A percentile compares a stretch with the other conserved stretches of the same genome.
These are phyloP conservation scores for Zalaria obscura DNA, from an alignment of 2,329 filamentous ascomycete genomes.

Conservation along the genomic window DNA sequence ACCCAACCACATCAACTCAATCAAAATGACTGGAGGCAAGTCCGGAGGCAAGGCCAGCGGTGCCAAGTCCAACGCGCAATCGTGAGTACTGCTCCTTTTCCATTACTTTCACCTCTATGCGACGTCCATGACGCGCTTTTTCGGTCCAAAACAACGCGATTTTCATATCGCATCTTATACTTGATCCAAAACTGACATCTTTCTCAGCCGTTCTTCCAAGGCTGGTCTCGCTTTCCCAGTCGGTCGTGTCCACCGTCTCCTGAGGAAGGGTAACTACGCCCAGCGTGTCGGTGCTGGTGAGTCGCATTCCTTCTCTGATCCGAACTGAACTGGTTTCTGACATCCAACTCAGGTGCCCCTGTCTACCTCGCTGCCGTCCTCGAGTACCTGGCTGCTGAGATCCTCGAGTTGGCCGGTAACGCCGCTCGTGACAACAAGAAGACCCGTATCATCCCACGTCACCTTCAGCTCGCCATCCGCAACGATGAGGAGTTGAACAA, in stretches of 20 bases:
- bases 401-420: constrained; percentile 96
- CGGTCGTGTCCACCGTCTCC: constrained; percentile 96
- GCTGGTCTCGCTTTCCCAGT: constrained; percentile 98
- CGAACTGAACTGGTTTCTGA: constrained; percentile 10
- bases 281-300: constrained; percentile 94
- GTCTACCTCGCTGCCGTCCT: constrained; percentile 96
- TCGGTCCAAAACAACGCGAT: constrained; percentile 15
- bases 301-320: constrained; percentile 14
- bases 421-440: constrained; percentile 99
- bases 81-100: constrained; percentile 49
- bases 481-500: constrained; percentile 99
- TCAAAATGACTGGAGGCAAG: constrained; percentile 99
- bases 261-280: constrained; percentile 98
- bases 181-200: constrained; percentile 21
- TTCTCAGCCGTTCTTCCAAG: constrained; percentile 84
- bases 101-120: constrained; percentile 7
- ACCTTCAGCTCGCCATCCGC: constrained; percentile 96
- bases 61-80: constrained; percentile 92
- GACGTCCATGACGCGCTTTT: constrained; percentile 28
- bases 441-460: constrained; percentile 98
- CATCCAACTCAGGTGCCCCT: constrained; percentile 48
- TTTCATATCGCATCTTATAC: constrained; percentile 15
- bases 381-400: constrained; percentile 96
- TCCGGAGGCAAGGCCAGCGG: constrained; percentile 99
- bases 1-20: constrained; percentile 26